Percentiles rank a stretch among this genome's conserved stretches.
Evolutionary conservation across 75 land plant genomes (phyloP).

Genomic region (Cupressus sempervirens): DNA sequence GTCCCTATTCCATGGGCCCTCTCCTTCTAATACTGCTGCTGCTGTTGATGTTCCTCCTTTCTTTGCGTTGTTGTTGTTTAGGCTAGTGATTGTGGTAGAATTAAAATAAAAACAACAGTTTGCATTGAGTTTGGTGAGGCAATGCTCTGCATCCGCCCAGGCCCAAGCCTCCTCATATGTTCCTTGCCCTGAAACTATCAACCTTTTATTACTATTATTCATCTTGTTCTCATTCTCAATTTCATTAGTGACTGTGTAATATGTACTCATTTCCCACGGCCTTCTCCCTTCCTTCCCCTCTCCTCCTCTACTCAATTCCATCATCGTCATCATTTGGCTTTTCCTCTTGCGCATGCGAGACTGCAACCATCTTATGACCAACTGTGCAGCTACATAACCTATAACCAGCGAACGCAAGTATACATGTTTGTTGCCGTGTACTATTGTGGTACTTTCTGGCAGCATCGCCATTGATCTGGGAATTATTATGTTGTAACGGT

Average conservation of each 20-base stretch:
- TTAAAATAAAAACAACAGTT: slow-evolving; percentile 6
- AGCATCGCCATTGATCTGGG: not conserved
- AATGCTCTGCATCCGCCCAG: slow-evolving; percentile 4
- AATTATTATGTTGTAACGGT: not conserved
- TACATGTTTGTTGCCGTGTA: not conserved
- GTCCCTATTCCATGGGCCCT: slow-evolving; percentile 11
- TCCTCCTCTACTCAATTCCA: not conserved
- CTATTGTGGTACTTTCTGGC: not conserved
- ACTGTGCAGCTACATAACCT: not conserved
- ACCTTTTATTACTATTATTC: not conserved
- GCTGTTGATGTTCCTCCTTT: not conserved
- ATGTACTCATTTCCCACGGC: slow-evolving; percentile 4
- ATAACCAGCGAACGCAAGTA: not conserved
- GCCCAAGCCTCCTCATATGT: slow-evolving; percentile 6
- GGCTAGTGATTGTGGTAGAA: not conserved
- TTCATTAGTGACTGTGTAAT: not conserved
- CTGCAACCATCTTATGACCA: not conserved
- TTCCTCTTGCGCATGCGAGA: not conserved
- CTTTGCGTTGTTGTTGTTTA: not conserved
- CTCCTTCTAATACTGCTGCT: not conserved
- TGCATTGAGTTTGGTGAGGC: not conserved
- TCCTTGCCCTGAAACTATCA: slow-evolving; percentile 4
- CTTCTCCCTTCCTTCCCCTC: not conserved
- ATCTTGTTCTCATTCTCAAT: not conserved
- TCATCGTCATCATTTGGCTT: not conserved